Evolutionary conservation across 371 early-diverging fungal genomes (phyloP), one percentile per base, ranked within the genome.

Genomic region (Mucor indicus): DNA sequence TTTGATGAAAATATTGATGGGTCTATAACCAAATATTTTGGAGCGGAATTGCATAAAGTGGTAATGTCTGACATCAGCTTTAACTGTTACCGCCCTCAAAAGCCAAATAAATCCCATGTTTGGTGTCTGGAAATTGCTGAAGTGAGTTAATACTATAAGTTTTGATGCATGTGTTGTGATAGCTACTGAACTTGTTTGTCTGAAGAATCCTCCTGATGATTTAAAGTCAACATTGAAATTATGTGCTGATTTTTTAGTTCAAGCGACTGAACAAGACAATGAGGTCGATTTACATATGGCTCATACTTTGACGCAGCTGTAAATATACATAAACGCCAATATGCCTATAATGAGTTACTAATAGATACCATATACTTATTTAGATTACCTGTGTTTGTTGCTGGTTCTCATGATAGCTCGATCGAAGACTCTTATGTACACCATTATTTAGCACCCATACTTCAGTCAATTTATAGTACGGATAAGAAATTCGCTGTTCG

Each of bases 161-260:
- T 44, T 52, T 52, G 45, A 52, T 44, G 44, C 32, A 38, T 44
- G 23, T 52, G 20, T 52, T 52, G 52, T 52, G 46, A 40, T 53
- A 53, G 36, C 24, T 53, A 39, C 39, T 53, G 33, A 53, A n/a
- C 45, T 53, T 33, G 15, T 45, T 46, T 46, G 21, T 53, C 38
- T 53, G 46, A 50, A 50, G 50, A 15, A 42, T 50, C 53, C 53
- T 39, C 53, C 53, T 40, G 27, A 31, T 39, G 50, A 50, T 50
- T 29, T 51, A 22, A 43, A n/a, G 30, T 44, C 53, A 46, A 27
- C 53, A 41, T 35, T 53, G 40, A 53, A 53, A 53, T 46, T 46
- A 15, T 41, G 53, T 41, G 41, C 38, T 38, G 40, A 39, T 46
- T 53, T 53, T 40, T 52, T 39, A 45, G 25, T 22, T 51, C 52